A percentile compares a stretch with the other conserved stretches of the same genome.
Conservation (phyloP, 179 eudicot genomes). For the Vitellaria paradoxa region DNA sequence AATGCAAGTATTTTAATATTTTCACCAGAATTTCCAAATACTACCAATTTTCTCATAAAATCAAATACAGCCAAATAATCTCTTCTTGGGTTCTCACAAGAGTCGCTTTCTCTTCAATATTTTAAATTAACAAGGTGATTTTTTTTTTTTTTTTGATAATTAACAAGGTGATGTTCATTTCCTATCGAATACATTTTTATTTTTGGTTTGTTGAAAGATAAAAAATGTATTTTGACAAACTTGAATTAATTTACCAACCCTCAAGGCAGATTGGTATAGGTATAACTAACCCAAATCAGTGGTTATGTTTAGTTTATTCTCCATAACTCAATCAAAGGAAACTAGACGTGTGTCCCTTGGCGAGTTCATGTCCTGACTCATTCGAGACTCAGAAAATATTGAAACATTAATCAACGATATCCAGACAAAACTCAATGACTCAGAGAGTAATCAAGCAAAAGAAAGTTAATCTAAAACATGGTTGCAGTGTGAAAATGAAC, state of each 20-base stretch:
- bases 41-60: not conserved
- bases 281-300: not conserved
- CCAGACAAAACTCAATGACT: not conserved
- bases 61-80: not conserved
- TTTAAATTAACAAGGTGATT: not conserved
- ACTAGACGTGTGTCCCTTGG: not conserved
- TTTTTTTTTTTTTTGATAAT: too few species aligned
- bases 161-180: not conserved
- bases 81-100: not conserved
- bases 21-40: not conserved
- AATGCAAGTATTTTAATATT: too few species aligned
- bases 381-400: not conserved
- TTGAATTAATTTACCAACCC: not conserved
- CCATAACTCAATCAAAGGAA: not conserved
- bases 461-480: constrained; percentile 7
- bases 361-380: not conserved
- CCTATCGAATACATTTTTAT: not conserved
- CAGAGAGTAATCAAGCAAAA: not conserved
- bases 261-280: not conserved
- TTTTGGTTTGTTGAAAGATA: not conserved
- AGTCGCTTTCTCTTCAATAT: not conserved
- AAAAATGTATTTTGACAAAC: not conserved
- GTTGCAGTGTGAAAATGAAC: not conserved
- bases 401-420: not conserved
- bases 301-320: not conserved